These are phyloP conservation scores for Seiridium cupressi DNA, from an alignment of 2,329 filamentous ascomycete species.

Conservation along the genomic window DNA sequence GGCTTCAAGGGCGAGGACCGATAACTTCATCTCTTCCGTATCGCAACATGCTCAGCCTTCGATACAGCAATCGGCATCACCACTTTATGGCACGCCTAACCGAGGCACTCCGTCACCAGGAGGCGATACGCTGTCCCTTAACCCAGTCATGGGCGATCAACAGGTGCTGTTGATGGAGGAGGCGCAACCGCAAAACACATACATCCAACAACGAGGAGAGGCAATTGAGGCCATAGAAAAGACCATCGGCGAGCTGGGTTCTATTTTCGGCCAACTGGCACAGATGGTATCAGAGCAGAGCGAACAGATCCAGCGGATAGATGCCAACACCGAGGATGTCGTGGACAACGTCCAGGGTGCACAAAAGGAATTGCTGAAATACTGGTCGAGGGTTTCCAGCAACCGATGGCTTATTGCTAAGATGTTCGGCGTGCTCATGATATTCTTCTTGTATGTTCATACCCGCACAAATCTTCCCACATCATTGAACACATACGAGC, in stretches of 20 bases:
- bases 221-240: slow-evolving; percentile 96
- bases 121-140: slow-evolving; percentile 77
- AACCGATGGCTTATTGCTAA: slow-evolving; percentile 92
- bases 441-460: slow-evolving; percentile 69
- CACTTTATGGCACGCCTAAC: slow-evolving; percentile 78
- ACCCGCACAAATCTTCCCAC: neutral
- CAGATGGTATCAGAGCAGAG: slow-evolving; percentile 97
- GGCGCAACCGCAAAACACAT: slow-evolving; percentile 78
- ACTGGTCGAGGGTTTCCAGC: slow-evolving; percentile 90
- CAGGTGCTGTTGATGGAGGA: slow-evolving; percentile 93
- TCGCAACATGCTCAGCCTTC: slow-evolving; percentile 71
- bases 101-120: slow-evolving; percentile 65
- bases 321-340: slow-evolving; percentile 96
- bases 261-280: slow-evolving; percentile 88
- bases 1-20: slow-evolving; percentile 84
- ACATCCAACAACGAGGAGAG: slow-evolving; percentile 90
- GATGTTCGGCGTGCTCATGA: slow-evolving; percentile 90
- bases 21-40: slow-evolving; percentile 93
- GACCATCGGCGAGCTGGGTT: slow-evolving; percentile 90
- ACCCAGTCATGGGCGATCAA: slow-evolving; percentile 76
- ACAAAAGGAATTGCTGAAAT: slow-evolving; percentile 92
- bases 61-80: slow-evolving; percentile 74
- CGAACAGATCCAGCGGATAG: slow-evolving; percentile 92
- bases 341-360: slow-evolving; percentile 98
- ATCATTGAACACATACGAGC: neutral